phyloP scores from a whole-genome alignment of 2,329 filamentous ascomycete genomes.

The Pseudogymnoascus sp. region DNA sequence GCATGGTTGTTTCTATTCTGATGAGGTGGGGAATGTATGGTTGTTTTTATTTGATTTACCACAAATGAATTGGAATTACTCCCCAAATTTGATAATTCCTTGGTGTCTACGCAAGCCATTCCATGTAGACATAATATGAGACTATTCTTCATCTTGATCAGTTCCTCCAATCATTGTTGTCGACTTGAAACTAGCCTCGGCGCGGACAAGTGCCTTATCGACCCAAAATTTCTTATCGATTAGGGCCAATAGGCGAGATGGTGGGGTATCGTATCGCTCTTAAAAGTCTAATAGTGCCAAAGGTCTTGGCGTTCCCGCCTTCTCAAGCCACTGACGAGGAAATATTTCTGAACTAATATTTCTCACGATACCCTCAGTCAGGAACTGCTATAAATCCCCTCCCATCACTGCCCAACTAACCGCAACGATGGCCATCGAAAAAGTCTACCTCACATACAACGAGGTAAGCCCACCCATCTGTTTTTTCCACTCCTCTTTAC shows the following conservation, averaged over 20 bases:
- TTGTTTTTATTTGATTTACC: constrained; percentile 3
- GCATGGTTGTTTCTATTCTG: not conserved
- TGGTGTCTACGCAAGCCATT: not conserved
- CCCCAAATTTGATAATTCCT: not conserved
- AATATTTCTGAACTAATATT: constrained; percentile 9
- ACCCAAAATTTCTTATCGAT: not conserved
- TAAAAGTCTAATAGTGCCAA: constrained; percentile 4
- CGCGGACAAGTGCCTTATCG: not conserved
- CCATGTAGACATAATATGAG: not conserved
- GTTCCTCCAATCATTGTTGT: not conserved
- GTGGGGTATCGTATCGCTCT: not conserved
- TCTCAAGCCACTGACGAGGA: constrained; percentile 6
- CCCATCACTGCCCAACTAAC: constrained; percentile 4
- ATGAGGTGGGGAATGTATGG: not conserved
- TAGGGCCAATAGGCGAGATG: constrained; percentile 11
- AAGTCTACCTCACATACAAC: constrained; percentile 88
- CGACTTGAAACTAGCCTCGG: not conserved
- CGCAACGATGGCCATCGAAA: constrained; percentile 63
- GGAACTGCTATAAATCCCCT: constrained; percentile 2
- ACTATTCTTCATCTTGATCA: not conserved
- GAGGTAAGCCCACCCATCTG: constrained; percentile 53
- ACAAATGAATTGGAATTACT: constrained; percentile 5
- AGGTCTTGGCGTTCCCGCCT: constrained; percentile 5
- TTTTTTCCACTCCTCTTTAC: constrained; percentile 9
- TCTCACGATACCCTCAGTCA: not conserved